Evolutionary conservation across 2,329 filamentous ascomycete genomes (phyloP).

Genomic region (Aureobasidium sp.): DNA sequence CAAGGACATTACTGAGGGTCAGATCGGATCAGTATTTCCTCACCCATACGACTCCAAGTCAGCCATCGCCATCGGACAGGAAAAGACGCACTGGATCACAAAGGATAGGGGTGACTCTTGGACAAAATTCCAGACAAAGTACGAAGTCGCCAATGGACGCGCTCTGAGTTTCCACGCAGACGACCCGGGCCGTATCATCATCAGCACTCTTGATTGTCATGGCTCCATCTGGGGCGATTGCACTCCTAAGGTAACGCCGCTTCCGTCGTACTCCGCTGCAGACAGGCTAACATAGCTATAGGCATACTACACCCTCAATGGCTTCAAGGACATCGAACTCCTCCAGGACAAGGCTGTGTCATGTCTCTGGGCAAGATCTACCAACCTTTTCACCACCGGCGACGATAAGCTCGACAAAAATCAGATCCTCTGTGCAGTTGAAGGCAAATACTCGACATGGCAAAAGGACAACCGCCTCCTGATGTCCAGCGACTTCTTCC

Average conservation of each 20-base stretch:
- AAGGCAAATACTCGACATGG: constrained; percentile 74
- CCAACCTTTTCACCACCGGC: constrained; percentile 76
- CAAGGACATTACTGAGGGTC: constrained; percentile 68
- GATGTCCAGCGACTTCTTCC: constrained; percentile 87
- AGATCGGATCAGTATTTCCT: constrained; percentile 70
- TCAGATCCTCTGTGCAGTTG: constrained; percentile 83
- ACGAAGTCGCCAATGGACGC: constrained; percentile 61
- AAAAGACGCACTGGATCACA: constrained; percentile 82
- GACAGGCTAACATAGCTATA: constrained; percentile 26
- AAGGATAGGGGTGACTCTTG: constrained; percentile 85
- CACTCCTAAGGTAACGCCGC: constrained; percentile 47
- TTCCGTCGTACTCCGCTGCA: neutral
- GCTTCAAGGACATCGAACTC: constrained; percentile 74
- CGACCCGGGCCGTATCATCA: constrained; percentile 87
- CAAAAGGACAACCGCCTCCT: constrained; percentile 81
- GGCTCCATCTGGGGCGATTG: constrained; percentile 34
- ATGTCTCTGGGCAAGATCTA: constrained; percentile 90
- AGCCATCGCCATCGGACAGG: constrained; percentile 79
- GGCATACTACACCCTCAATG: constrained; percentile 82
- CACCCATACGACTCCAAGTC: constrained; percentile 82
- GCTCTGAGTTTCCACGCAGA: constrained; percentile 82
- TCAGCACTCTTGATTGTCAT: constrained; percentile 60
- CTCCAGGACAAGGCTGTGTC: constrained; percentile 75
- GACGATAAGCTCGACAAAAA: constrained; percentile 70
- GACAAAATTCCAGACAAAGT: constrained; percentile 74